phyloP scores from a whole-genome alignment of 1,284 basidiomycete species.

The Apiotrichum siamense region DNA sequence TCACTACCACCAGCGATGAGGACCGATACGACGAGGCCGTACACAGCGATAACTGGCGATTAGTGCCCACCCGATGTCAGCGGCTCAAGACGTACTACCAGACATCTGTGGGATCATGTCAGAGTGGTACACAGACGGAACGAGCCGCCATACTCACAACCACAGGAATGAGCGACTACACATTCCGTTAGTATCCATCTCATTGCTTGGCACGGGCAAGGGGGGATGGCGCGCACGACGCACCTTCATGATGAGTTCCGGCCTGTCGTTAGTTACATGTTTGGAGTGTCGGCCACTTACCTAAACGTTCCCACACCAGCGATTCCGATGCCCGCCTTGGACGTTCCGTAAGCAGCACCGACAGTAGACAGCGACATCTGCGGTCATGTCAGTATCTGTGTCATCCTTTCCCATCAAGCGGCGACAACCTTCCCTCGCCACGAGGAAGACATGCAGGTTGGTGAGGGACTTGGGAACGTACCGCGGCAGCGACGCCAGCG shows the following conservation, averaged over 20 bases:
- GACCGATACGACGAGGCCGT: constrained; percentile 55
- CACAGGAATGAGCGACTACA: constrained; percentile 56
- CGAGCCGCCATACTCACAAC: constrained; percentile 37
- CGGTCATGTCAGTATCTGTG: background rate
- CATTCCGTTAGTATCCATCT: background rate
- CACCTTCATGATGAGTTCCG: constrained; percentile 97
- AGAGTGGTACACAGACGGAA: background rate
- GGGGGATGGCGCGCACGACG: constrained; percentile 26
- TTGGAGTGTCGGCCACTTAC: constrained; percentile 23
- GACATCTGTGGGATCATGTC: constrained; percentile 56
- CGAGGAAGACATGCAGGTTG: background rate
- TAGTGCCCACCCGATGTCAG: background rate
- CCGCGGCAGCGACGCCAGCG: constrained; percentile 40
- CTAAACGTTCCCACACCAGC: constrained; percentile 85
- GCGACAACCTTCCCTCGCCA: too few relatives aligned
- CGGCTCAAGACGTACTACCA: constrained; percentile 54
- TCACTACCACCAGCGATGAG: constrained; percentile 59
- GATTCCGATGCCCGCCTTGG: constrained; percentile 97
- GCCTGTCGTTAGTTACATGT: constrained; percentile 49
- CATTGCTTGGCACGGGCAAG: too few relatives aligned
- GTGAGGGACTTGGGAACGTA: constrained; percentile 18
- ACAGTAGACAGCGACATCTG: constrained; percentile 55
- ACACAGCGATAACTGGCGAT: constrained; percentile 52
- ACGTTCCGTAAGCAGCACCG: constrained; percentile 93
- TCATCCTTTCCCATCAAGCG: too few relatives aligned